phyloP scores from a whole-genome alignment of 2,329 filamentous ascomycete genomes.

The Apiospora rasikravindrae region DNA sequence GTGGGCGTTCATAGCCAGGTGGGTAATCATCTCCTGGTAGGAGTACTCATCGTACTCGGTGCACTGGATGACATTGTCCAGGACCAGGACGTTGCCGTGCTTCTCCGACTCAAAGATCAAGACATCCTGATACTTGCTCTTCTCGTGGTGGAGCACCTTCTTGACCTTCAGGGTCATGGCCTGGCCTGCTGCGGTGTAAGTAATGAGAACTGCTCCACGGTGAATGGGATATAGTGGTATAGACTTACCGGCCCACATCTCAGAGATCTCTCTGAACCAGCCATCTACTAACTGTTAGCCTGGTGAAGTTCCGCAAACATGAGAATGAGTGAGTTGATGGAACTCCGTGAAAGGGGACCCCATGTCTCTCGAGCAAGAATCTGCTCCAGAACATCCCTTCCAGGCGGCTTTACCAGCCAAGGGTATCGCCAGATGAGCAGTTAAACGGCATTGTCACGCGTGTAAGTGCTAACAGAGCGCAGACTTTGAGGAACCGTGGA shows the following conservation, averaged over 20 bases:
- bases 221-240: slow-evolving; percentile 19
- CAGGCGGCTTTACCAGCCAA: neutral
- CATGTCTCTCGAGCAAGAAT: slow-evolving; percentile 1
- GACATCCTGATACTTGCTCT: slow-evolving; percentile 98
- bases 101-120: slow-evolving; percentile 98
- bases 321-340: neutral
- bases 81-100: slow-evolving; percentile 93
- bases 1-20: slow-evolving; percentile 98
- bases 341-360: neutral
- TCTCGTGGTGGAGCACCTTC: slow-evolving; percentile 98
- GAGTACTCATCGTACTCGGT: slow-evolving; percentile 99
- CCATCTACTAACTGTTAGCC: slow-evolving; percentile 70
- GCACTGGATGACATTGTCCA: slow-evolving; percentile 99
- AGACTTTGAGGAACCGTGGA: too few species aligned
- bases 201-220: neutral
- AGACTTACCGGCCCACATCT: slow-evolving; percentile 86
- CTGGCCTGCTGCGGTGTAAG: slow-evolving; percentile 64
- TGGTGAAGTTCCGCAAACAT: neutral
- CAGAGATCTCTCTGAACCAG: slow-evolving; percentile 98
- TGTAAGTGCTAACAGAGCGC: neutral
- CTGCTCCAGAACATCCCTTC: neutral
- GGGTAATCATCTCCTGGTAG: slow-evolving; percentile 99
- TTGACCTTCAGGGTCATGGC: slow-evolving; percentile 99
- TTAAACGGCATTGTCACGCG: neutral
- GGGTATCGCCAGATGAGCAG: neutral